phyloP scores from a whole-genome alignment of 2,329 filamentous ascomycete genomes.

The Pseudopithomyces chartarum region DNA sequence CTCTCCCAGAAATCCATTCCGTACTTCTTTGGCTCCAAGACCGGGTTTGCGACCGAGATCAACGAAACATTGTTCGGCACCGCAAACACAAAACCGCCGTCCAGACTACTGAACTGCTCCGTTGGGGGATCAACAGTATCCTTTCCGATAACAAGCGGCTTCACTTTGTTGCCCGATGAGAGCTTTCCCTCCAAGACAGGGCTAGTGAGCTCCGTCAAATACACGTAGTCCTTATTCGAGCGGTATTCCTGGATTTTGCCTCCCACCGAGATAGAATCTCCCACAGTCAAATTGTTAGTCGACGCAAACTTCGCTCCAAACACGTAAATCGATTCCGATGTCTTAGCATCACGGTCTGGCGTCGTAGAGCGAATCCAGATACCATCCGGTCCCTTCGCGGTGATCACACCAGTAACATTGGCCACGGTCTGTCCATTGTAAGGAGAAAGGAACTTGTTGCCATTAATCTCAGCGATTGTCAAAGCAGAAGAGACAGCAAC shows the following conservation, averaged over 20 bases:
- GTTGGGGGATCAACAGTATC: constrained; percentile 64
- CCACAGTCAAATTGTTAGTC: constrained; percentile 57
- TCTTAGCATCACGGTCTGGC: constrained; percentile 60
- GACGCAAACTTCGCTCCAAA: constrained; percentile 59
- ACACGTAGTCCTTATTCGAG: constrained; percentile 61
- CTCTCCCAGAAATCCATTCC: constrained; percentile 78
- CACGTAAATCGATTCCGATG: constrained; percentile 70
- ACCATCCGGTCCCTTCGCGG: constrained; percentile 65
- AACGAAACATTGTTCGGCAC: constrained; percentile 66
- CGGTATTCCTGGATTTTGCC: constrained; percentile 66
- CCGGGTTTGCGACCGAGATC: constrained; percentile 64
- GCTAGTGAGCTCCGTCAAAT: constrained; percentile 65
- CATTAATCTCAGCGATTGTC: constrained; percentile 63
- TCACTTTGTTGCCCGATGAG: constrained; percentile 60
- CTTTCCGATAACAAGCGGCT: constrained; percentile 65
- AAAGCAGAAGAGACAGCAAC: constrained; percentile 17
- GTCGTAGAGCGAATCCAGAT: constrained; percentile 67
- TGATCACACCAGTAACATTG: constrained; percentile 67
- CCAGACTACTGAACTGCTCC: constrained; percentile 64
- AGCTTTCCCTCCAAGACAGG: constrained; percentile 60
- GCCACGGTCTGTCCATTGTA: constrained; percentile 61
- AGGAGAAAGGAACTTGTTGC: constrained; percentile 66
- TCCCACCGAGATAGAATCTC: constrained; percentile 65
- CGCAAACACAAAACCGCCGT: constrained; percentile 68
- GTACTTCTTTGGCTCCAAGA: constrained; percentile 64